A percentile compares a stretch with the other conserved stretches of the same genome.
phyloP scores from a whole-genome alignment of 441 rosid species.

The Croton setiger region DNA sequence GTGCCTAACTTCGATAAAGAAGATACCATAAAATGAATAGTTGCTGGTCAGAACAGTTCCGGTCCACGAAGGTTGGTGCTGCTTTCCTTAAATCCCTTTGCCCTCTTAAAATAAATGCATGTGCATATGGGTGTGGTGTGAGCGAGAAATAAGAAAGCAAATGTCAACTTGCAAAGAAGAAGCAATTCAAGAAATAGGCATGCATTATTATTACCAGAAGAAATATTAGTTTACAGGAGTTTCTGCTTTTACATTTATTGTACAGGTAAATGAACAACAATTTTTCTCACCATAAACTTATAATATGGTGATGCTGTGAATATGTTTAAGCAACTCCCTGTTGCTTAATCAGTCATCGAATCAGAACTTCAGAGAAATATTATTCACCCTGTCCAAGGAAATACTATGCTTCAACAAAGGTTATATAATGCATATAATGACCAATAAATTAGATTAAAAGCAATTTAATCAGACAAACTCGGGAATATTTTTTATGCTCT shows the following conservation, averaged over 20 bases:
- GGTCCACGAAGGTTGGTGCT: background rate
- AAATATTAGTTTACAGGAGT: conserved; percentile 9
- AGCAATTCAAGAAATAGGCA: background rate
- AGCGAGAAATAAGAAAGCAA: background rate
- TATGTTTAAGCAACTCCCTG: background rate
- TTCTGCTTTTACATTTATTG: background rate
- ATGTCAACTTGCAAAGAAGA: background rate
- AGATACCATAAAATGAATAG: background rate
- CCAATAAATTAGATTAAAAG: no score
- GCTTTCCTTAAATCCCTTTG: background rate
- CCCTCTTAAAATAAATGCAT: background rate
- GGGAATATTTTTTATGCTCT: background rate
- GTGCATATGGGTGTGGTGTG: no score
- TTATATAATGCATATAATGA: no score
- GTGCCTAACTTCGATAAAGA: background rate
- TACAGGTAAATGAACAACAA: background rate
- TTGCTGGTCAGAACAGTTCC: background rate
- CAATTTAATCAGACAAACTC: no score
- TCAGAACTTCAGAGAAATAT: conserved; percentile 3
- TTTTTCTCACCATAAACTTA: conserved; percentile 7
- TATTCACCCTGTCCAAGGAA: conserved; percentile 17
- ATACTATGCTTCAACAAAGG: background rate
- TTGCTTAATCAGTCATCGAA: background rate
- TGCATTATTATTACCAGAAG: conserved; percentile 9
- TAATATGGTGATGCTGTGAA: background rate